These are phyloP conservation scores for Phyllostachys edulis DNA, from an alignment of 176 grass and related monocot species.

Conservation along the genomic window DNA sequence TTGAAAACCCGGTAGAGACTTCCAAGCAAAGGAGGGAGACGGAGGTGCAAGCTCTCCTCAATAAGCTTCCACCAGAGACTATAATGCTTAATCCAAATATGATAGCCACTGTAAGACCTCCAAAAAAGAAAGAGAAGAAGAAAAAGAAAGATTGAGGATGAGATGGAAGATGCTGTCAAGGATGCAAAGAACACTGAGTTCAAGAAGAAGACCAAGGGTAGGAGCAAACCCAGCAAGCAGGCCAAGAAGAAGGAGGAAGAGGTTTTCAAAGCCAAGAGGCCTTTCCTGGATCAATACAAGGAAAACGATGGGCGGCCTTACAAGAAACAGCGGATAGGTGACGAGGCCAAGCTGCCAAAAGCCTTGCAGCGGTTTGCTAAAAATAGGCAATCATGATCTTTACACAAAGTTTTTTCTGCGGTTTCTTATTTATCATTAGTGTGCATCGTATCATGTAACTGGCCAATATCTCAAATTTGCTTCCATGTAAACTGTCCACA, in stretches of 20 bases:
- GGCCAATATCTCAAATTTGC: not conserved
- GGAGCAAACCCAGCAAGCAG: constrained; percentile 82
- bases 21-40: constrained; percentile 81
- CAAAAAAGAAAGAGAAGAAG: constrained; percentile 57
- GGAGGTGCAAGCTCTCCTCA: constrained; percentile 75
- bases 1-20: constrained; percentile 81
- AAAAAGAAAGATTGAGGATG: constrained; percentile 55
- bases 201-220: constrained; percentile 97
- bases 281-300: constrained; percentile 53
- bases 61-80: constrained; percentile 80
- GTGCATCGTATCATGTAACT: not conserved
- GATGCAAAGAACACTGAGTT: constrained; percentile 50
- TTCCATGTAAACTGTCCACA: constrained; percentile 10
- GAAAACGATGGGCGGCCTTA: constrained; percentile 16
- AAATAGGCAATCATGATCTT: constrained; percentile 34
- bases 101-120: constrained; percentile 63
- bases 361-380: constrained; percentile 68
- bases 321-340: constrained; percentile 48
- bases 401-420: not conserved
- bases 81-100: constrained; percentile 78
- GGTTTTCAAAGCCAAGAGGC: constrained; percentile 70
- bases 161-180: constrained; percentile 59
- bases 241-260: constrained; percentile 72
- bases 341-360: constrained; percentile 53
- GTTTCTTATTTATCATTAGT: not conserved